Evolutionary conservation across 305 asterid species (phyloP), one percentile per base, ranked within the genome.

Genomic region (Salvia sclarea): DNA sequence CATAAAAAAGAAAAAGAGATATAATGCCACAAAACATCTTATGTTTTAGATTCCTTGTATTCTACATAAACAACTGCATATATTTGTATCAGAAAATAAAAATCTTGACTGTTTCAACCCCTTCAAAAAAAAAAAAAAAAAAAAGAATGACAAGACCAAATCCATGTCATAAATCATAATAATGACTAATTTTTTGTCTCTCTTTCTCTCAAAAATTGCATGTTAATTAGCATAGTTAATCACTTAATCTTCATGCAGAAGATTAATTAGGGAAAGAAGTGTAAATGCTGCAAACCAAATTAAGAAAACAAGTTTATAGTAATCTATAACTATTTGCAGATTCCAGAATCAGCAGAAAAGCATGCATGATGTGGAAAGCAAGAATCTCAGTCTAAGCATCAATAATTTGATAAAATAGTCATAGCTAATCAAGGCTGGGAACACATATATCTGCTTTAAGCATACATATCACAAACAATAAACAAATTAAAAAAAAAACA

Each of bases 371-470:
- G 16, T 11, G 2, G 30, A 4, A 25, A 25, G 30, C 30, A 25
- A 25, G 30, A 58, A 10, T 9, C 45, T 11, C 3, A 40, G 45
- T 40, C n/a, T 40, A 41, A 41, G 47, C 21, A 44, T 44, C 14
- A 4, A 20, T 28, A 25, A 49, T 21, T 64, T 30, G 49, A 16
- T 47, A 24, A 24, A 63, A 56, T 40, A 64, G 41, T 18, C 16
- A 20, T 43, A 50, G 9, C 58, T 52, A 66, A 12, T 49, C 70
- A 40, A 47, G 11, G 37, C 4, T 24, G 13, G 59, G 35, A 22
- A 28, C 8, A 28, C 16, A 21, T 16, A 55, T 17, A 69, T 62
- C 75, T 47, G 63, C 71, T 55, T 75, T 69, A 47, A 63, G 41
- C 38, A 68, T 24, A 10, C n/a, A 74, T 49, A 66, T 66, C 48